Base-by-base conservation (phyloP, 441 rosid genomes). In the Adansonia grandidieri region DNA sequence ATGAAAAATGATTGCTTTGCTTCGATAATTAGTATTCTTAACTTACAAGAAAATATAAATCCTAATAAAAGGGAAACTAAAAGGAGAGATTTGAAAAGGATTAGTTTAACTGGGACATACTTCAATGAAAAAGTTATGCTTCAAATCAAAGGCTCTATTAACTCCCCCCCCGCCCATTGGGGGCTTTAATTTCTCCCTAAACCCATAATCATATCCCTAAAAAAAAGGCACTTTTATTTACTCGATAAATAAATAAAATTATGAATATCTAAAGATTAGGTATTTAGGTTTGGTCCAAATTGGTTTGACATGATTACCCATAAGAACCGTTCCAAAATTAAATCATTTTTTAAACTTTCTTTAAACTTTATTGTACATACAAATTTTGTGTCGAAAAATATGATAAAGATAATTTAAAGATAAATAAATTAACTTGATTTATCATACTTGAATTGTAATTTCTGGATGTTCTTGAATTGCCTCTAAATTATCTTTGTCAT, bases 81-180 rank as follows among this genome's bases (percentile, higher is more conserved):
- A 61, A 61, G 65, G 24, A 6, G 65, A 61, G 65, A 61, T 24
- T 22, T 13, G 17, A 77, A 32, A 58, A 37, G 2, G 11, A 73
- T 20, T 66, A 32, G 32, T 40, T 56, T 42, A 42, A 42, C 32
- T n/a, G 50, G 14, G 15, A 64, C 53, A 37, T 71, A 67, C 84
- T 82, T 84, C 77, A 85, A 79, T 77, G 74, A 75, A 83, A 82
- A 79, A 19, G 82, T 61, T 67, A 81, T 81, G 87, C 81, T 82
- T 84, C 79, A 80, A 69, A 69, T 79, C 83, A 81, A 81, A 84
- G 81, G 60, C 50, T 78, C 4, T 37, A 14, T 7, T 1, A 37
- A 42, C 22, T 4, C 24, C 78, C 32, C 32, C 32, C 32, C 32
- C 32, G 80, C 72, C 72, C 77, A 79, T 75, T 63, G 57, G 60